Percentiles rank a stretch among this genome's conserved stretches.
These are phyloP conservation scores for Entomortierella beljakovae DNA, from an alignment of 192 early-diverging fungal species.

Conservation along the genomic window DNA sequence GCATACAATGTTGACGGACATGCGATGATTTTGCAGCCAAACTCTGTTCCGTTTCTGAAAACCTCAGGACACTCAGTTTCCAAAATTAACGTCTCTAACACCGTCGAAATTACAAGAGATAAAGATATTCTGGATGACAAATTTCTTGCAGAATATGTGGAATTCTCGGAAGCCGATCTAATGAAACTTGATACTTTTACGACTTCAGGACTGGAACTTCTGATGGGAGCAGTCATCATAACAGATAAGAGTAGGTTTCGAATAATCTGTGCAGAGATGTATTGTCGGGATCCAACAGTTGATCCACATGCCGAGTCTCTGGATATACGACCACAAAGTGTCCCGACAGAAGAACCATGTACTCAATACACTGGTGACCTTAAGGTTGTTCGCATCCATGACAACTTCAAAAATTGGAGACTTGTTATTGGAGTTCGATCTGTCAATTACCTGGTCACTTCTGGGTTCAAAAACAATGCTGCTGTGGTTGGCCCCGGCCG, in stretches of 20 bases:
- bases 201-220: conserved; percentile 16
- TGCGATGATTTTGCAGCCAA: too few species aligned
- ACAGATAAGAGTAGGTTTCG: conserved; percentile 2
- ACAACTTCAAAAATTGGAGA: conserved; percentile 11
- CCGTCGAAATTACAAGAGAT: too few species aligned
- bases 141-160: too few species aligned
- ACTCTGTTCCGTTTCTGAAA: too few species aligned
- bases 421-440: conserved; percentile 17
- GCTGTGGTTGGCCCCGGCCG: neutral
- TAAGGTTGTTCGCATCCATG: conserved; percentile 1
- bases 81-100: too few species aligned
- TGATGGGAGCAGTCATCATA: conserved; percentile 6
- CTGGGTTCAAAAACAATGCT: neutral
- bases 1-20: too few species aligned
- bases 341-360: neutral
- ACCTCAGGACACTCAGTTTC: too few species aligned
- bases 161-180: too few species aligned
- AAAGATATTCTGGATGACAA: too few species aligned
- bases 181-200: too few species aligned
- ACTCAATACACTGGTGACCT: conserved; percentile 14
- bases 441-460: conserved; percentile 9
- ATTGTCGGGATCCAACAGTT: conserved; percentile 1
- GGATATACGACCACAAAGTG: neutral
- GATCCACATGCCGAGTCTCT: conserved; percentile 17
- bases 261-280: conserved; percentile 8